Evolutionary conservation across 306 rosid species (phyloP), one percentile per base, ranked within the genome.

Genomic region (Quercus wislizeni): DNA sequence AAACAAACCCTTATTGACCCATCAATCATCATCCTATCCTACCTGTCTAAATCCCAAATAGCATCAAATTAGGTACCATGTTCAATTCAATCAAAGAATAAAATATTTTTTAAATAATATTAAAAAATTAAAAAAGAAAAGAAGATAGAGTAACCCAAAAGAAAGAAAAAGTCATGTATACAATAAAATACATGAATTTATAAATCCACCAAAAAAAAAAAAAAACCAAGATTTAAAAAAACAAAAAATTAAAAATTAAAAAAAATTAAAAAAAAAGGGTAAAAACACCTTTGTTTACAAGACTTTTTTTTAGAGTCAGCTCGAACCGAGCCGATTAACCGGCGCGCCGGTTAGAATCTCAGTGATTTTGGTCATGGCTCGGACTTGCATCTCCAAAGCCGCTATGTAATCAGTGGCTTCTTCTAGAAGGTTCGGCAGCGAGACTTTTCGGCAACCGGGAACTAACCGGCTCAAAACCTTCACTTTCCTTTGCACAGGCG

Each of bases 331-430:
- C 55, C 75, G 78, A 28, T 52, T 80, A 15, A 77, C 81, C 59
- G 92, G 81, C 52, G 85, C 64, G 10, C 91, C 92, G 79, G 91
- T 21, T 18, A 94, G 92, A 5, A 92, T 80, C 78, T 89, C 88
- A 69, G 92, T 84, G 28, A 94, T 86, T 51, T 89, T 83, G 1
- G 94, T 61, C 98, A 94, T 94, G 82, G 93, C 87, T 74, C 91
- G 84, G 1, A 94, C 93, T 86, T 94, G 98, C 98, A 94, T 94
- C 97, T 94, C 85, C 81, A 94, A 73, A 31, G 98, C 98, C 25
- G 93, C 84, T 15, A 94, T 89, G 78, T 94, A 94, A 74, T 94
- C 98, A 25, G 81, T 83, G 27, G 98, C 72, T 91, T 94, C 98
- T 80, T 88, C 98, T 46, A 94, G 90, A 87, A 94, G 98, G 77